Percentiles rank a stretch among this genome's conserved stretches.
These are phyloP conservation scores for Myxozyma monticola DNA, from an alignment of 805 yeast species.

Conservation along the genomic window DNA sequence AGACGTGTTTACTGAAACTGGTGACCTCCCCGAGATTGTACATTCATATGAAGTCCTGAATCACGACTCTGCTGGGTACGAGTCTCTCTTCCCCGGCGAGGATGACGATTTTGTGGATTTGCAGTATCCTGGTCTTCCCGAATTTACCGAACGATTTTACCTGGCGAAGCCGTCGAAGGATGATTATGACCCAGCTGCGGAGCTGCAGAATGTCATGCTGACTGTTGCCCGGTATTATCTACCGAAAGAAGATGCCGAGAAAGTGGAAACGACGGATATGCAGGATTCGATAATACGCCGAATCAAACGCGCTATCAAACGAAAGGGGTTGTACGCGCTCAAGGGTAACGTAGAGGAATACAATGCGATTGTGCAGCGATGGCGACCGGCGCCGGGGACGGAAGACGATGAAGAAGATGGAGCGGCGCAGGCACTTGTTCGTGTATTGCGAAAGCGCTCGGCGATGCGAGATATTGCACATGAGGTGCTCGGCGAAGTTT, in stretches of 20 bases:
- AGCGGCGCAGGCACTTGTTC: conserved; percentile 1
- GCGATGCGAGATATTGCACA: conserved; percentile 45
- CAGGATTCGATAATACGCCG: conserved; percentile 40
- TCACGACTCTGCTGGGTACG: conserved; percentile 4
- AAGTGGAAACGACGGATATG: conserved; percentile 23
- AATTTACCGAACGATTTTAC: conserved; percentile 18
- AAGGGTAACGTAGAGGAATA: conserved; percentile 44
- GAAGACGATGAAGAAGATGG: conserved; percentile 39
- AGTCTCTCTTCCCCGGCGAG: conserved; percentile 11
- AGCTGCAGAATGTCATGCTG: conserved; percentile 54
- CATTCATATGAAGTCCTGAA: conserved; percentile 4
- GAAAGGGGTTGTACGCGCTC: conserved; percentile 38
- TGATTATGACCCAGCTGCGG: conserved; percentile 61
- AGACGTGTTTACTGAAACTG: not conserved
- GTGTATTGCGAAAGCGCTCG: not conserved
- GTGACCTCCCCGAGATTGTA: not conserved
- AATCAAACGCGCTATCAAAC: conserved; percentile 34
- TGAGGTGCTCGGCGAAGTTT: conserved; percentile 70
- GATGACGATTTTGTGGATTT: conserved; percentile 13
- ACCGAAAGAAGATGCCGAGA: conserved; percentile 38
- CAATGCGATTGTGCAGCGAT: conserved; percentile 45
- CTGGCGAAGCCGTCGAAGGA: conserved; percentile 35
- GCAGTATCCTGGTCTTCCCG: conserved; percentile 17
- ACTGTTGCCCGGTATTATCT: conserved; percentile 43
- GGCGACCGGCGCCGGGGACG: conserved; percentile 39